A percentile compares a stretch with the other conserved stretches of the same genome.
These are phyloP conservation scores for Paratinospora sagittata DNA, from an alignment of 164 flowering plant species.

Conservation along the genomic window DNA sequence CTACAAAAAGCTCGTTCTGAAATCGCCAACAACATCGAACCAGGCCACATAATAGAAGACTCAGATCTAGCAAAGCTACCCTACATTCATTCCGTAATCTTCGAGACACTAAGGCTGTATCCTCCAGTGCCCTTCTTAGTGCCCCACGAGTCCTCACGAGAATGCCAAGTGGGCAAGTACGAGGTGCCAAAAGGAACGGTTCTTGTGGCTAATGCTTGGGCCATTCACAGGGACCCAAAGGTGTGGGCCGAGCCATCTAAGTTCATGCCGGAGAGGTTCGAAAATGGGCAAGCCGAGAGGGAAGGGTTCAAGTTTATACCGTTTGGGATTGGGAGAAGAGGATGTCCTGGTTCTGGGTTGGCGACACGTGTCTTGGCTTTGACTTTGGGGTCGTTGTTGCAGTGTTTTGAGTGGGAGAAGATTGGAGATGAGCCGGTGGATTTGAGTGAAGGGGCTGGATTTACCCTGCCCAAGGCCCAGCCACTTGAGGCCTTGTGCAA, in stretches of 20 bases:
- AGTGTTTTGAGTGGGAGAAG: conserved; percentile 20
- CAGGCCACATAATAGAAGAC: conserved; percentile 21
- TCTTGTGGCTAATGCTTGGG: conserved; percentile 30
- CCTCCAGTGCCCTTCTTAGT: conserved; percentile 24
- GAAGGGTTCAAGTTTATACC: conserved; percentile 11
- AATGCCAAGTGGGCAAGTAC: conserved; percentile 25
- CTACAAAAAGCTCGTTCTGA: conserved; percentile 22
- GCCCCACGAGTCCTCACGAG: conserved; percentile 29
- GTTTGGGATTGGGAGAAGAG: conserved; percentile 16
- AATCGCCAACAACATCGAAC: conserved; percentile 17
- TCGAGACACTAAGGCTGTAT: conserved; percentile 25
- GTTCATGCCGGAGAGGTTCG: conserved; percentile 41
- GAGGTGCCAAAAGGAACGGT: conserved; percentile 19
- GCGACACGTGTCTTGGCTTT: conserved; percentile 3
- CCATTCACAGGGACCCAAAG: conserved; percentile 30
- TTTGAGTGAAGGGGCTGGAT: conserved; percentile 10
- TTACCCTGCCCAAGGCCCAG: conserved; percentile 10
- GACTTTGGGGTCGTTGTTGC: conserved; percentile 11
- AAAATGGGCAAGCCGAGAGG: not conserved
- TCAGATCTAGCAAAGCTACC: conserved; percentile 26
- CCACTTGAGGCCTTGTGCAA: conserved; percentile 9
- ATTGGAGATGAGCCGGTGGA: conserved; percentile 12
- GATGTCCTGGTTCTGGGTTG: conserved; percentile 11
- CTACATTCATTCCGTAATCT: conserved; percentile 25
- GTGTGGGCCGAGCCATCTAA: conserved; percentile 26